Conservation (phyloP, 352 stramenopile genomes). For the Phytopythium oedochilum region DNA sequence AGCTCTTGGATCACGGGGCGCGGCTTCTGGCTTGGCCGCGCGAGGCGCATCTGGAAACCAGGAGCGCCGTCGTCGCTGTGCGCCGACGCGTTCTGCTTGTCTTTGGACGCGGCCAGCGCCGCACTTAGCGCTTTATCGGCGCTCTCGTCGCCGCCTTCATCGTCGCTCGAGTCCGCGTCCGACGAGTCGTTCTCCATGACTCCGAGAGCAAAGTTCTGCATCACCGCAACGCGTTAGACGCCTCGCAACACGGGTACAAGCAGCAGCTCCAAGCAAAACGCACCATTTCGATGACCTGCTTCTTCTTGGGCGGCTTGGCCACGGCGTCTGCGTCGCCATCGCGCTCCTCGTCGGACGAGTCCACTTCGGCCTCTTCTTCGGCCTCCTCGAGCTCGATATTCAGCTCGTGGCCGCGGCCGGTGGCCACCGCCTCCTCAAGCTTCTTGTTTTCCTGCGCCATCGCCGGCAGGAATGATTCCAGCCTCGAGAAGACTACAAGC, state of each 20-base stretch:
- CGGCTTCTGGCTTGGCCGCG: constrained; percentile 31
- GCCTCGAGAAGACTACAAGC: constrained; percentile 52
- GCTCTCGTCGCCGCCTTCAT: constrained; percentile 12
- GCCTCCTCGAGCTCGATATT: constrained; percentile 64
- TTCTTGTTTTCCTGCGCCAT: constrained; percentile 78
- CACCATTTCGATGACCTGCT: constrained; percentile 71
- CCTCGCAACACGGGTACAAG: too few species aligned
- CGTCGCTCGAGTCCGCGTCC: constrained; percentile 18
- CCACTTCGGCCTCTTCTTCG: not conserved
- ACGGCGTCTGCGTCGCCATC: constrained; percentile 16
- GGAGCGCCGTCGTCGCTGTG: constrained; percentile 1
- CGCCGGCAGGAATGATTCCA: constrained; percentile 70
- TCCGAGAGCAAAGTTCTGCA: constrained; percentile 71
- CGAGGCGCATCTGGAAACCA: constrained; percentile 29
- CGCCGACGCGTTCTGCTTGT: not conserved
- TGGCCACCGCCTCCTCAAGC: constrained; percentile 52
- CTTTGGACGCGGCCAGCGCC: constrained; percentile 12
- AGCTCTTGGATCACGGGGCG: constrained; percentile 73
- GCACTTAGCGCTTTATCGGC: constrained; percentile 22
- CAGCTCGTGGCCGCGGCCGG: constrained; percentile 53
- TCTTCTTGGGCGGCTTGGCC: constrained; percentile 15
- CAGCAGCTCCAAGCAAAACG: constrained; percentile 3
- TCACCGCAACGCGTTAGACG: not conserved
- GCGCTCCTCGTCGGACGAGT: constrained; percentile 12
- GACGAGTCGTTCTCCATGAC: constrained; percentile 49